Evolutionary conservation across 2,329 filamentous ascomycete species (phyloP).

Genomic region (Fusarium nanum): DNA sequence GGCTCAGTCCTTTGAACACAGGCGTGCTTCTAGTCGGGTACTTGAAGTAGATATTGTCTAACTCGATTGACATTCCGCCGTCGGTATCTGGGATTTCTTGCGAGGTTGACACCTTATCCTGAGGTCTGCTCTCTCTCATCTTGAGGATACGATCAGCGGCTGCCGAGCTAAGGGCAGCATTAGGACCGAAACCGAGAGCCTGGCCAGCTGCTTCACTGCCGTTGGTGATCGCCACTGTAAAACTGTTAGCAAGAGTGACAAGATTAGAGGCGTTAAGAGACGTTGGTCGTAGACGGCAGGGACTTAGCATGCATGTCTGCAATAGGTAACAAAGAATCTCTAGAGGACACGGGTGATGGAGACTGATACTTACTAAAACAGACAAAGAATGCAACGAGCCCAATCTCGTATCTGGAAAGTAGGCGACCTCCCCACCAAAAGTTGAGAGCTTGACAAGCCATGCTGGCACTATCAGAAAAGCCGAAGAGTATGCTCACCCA

Average conservation of each 20-base stretch:
- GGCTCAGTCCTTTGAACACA: constrained; percentile 70
- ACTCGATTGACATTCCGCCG: constrained; percentile 67
- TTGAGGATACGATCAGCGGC: constrained; percentile 70
- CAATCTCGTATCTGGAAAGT: constrained; percentile 63
- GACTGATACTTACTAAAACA: constrained; percentile 59
- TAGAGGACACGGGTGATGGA: background rate
- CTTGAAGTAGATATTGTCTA: constrained; percentile 68
- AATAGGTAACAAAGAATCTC: background rate
- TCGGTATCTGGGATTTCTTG: constrained; percentile 58
- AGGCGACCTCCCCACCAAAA: constrained; percentile 76
- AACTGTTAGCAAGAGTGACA: constrained; percentile 6
- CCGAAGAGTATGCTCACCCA: constrained; percentile 74
- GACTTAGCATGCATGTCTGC: background rate
- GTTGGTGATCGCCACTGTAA: constrained; percentile 68
- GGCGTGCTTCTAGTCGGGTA: constrained; percentile 69
- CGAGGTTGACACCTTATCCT: constrained; percentile 47
- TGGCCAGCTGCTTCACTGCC: constrained; percentile 62
- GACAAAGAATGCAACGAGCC: constrained; percentile 61
- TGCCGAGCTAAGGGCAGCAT: constrained; percentile 68
- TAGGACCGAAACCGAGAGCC: constrained; percentile 73
- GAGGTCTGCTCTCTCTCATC: constrained; percentile 58
- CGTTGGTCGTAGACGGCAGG: background rate
- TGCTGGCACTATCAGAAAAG: constrained; percentile 73
- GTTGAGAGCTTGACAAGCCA: constrained; percentile 72
- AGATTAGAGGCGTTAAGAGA: background rate